Conservation (phyloP, 345 rosid genomes). For the Brassica juncea region DNA sequence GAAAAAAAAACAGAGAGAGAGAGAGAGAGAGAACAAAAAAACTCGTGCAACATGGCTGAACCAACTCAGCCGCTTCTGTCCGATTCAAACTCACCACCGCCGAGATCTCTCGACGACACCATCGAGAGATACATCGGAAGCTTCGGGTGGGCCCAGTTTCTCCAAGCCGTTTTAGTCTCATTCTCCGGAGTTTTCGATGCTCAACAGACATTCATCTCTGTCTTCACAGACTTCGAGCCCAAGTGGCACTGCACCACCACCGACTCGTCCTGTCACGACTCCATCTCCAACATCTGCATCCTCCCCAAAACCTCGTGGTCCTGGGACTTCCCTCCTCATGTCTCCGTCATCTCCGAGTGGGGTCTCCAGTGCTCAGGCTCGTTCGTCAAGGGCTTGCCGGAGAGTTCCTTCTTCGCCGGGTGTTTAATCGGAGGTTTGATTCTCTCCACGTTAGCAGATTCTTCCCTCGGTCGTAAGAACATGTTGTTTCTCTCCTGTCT, state of each 20-base stretch:
- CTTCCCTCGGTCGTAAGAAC: slow-evolving; percentile 62
- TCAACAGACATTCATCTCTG: slow-evolving; percentile 64
- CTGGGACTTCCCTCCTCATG: slow-evolving; percentile 45
- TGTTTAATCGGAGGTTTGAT: slow-evolving; percentile 58
- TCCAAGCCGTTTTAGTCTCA: slow-evolving; percentile 59
- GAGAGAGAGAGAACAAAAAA: not conserved
- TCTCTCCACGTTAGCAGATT: slow-evolving; percentile 56
- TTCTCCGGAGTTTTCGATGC: slow-evolving; percentile 59
- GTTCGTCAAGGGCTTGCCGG: slow-evolving; percentile 54
- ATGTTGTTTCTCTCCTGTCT: slow-evolving; percentile 50
- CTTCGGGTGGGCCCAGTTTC: slow-evolving; percentile 46
- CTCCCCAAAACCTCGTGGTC: slow-evolving; percentile 52
- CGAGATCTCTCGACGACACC: slow-evolving; percentile 37
- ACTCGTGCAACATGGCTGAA: slow-evolving; percentile 29
- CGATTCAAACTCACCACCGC: slow-evolving; percentile 24
- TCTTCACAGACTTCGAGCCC: slow-evolving; percentile 60
- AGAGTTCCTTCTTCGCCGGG: slow-evolving; percentile 62
- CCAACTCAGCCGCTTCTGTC: slow-evolving; percentile 33
- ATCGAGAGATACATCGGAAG: slow-evolving; percentile 35
- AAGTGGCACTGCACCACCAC: slow-evolving; percentile 63
- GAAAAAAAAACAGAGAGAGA: not conserved
- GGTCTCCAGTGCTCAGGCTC: slow-evolving; percentile 51
- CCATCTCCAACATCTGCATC: slow-evolving; percentile 42
- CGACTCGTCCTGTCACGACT: slow-evolving; percentile 29
- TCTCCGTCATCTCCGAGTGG: slow-evolving; percentile 61